Evolutionary conservation across 257 asterid species (phyloP).

Genomic region (Gentiana macrophylla): DNA sequence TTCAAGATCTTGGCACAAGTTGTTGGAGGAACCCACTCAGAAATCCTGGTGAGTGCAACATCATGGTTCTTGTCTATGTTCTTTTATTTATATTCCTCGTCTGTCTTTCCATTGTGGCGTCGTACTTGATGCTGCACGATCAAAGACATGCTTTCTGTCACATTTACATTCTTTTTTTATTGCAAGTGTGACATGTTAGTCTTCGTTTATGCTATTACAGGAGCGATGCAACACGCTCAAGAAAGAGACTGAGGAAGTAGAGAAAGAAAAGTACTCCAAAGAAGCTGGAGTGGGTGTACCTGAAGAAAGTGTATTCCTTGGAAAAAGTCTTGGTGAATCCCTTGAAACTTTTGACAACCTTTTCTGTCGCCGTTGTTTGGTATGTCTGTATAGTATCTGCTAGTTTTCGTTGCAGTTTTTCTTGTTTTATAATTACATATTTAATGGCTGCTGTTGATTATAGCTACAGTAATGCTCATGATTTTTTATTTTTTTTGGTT

Average conservation of each 20-base stretch:
- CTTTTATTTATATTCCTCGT: too few species aligned
- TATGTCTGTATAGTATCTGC: conserved; percentile 17
- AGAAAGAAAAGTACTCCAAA: conserved; percentile 16
- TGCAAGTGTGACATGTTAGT: conserved; percentile 23
- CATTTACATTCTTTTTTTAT: conserved; percentile 6
- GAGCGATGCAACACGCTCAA: conserved; percentile 70
- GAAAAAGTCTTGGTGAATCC: conserved; percentile 69
- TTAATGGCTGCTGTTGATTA: too few species aligned
- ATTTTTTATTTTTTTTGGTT: conserved; percentile 10
- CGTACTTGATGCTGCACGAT: too few species aligned
- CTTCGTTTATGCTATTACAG: conserved; percentile 23
- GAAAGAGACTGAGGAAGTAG: conserved; percentile 37
- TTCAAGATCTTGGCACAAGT: conserved; percentile 52
- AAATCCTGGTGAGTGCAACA: conserved; percentile 58
- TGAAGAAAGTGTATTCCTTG: conserved; percentile 32
- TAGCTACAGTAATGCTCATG: too few species aligned
- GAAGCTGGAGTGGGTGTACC: conserved; percentile 28
- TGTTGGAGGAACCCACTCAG: conserved; percentile 74
- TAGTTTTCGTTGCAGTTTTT: too few species aligned
- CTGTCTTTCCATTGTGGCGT: too few species aligned
- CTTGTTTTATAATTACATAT: too few species aligned
- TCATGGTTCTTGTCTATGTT: background rate
- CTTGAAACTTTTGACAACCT: conserved; percentile 84
- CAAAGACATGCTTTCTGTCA: too few species aligned
- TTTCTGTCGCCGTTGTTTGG: conserved; percentile 98